Evolutionary conservation across 192 early-diverging fungal species (phyloP).

Genomic region (Chytriomyces hyalinus): DNA sequence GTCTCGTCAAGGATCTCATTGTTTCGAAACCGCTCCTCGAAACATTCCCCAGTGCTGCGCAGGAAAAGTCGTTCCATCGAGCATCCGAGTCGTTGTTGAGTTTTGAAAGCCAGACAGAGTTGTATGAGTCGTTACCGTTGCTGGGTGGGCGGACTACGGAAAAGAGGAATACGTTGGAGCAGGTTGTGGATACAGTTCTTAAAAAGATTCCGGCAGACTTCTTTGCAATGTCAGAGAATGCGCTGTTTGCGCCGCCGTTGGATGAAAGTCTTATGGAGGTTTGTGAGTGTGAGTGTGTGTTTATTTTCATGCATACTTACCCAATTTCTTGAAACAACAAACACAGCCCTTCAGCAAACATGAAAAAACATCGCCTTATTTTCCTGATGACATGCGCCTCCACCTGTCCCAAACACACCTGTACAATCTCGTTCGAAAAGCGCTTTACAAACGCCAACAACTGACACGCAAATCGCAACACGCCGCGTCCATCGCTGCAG

Average conservation of each 20-base stretch:
- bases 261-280: background rate
- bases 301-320: no score
- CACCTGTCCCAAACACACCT: constrained; percentile 14
- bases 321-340: background rate
- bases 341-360: background rate
- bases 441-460: background rate
- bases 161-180: background rate
- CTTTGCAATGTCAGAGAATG: constrained; percentile 1
- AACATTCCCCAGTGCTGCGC: background rate
- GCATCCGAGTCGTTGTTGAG: background rate
- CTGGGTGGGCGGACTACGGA: background rate
- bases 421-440: background rate
- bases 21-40: background rate
- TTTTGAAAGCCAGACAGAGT: background rate
- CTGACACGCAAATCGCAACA: no score
- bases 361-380: background rate
- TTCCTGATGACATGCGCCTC: constrained; percentile 2
- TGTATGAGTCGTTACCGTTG: background rate
- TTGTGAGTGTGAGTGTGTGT: background rate
- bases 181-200: background rate
- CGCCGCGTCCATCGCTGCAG: no score
- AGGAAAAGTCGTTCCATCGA: background rate
- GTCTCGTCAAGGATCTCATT: background rate
- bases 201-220: background rate
- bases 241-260: background rate